These are phyloP conservation scores for Hypoxylon subgilvum DNA, from an alignment of 495 filamentous ascomycete species.

Conservation along the genomic window DNA sequence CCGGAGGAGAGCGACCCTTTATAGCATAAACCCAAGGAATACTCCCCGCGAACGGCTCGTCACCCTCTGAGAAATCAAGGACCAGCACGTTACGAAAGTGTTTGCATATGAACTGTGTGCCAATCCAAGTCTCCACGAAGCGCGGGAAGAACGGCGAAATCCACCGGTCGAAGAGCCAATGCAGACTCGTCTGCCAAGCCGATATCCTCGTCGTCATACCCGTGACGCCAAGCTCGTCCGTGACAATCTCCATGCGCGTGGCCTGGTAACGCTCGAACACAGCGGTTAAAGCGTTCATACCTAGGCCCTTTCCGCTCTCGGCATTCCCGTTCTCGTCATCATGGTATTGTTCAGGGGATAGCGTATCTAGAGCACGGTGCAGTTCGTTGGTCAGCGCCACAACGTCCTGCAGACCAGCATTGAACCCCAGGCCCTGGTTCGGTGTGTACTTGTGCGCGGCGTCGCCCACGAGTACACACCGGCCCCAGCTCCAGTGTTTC, in stretches of 20 bases:
- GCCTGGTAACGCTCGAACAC: conserved; percentile 24
- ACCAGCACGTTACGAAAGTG: conserved; percentile 1
- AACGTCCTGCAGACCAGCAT: conserved; percentile 46
- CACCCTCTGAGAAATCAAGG: conserved; percentile 23
- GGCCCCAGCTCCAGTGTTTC: conserved; percentile 43
- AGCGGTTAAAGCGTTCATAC: neutral
- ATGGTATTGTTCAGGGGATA: neutral
- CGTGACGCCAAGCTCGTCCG: neutral
- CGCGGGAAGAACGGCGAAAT: conserved; percentile 9
- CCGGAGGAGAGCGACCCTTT: neutral
- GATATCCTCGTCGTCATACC: neutral
- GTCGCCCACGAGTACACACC: conserved; percentile 51
- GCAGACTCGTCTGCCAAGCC: neutral
- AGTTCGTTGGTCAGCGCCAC: conserved; percentile 47
- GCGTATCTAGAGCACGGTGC: neutral
- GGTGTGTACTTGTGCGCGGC: conserved; percentile 51
- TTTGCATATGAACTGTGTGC: too few relatives aligned
- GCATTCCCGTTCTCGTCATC: neutral
- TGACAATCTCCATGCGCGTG: neutral
- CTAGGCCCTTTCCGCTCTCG: neutral
- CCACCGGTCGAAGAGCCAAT: conserved; percentile 17
- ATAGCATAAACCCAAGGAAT: conserved; percentile 18
- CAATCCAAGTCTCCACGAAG: neutral
- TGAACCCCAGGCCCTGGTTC: conserved; percentile 44
- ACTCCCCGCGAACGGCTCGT: conserved; percentile 13